phyloP scores from a whole-genome alignment of 2,329 filamentous ascomycete genomes.

The Exutisphaerella laricina region DNA sequence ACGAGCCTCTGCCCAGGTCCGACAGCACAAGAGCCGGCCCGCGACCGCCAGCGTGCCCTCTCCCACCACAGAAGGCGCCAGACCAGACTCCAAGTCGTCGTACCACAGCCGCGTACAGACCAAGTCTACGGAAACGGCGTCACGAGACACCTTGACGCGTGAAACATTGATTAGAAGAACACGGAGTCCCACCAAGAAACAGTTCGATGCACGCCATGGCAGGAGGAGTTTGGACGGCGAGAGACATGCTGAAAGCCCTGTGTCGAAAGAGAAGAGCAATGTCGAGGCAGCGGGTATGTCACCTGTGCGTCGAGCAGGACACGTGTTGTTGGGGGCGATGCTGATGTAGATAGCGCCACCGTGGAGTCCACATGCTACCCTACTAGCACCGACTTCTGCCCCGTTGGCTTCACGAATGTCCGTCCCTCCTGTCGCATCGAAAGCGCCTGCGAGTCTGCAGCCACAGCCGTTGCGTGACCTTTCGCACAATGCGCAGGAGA shows the following conservation, averaged over 20 bases:
- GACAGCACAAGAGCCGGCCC: slow-evolving; percentile 25
- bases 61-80: slow-evolving; percentile 15
- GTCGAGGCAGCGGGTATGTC: slow-evolving; percentile 20
- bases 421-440: slow-evolving; percentile 55
- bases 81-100: slow-evolving; percentile 14
- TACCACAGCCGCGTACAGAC: slow-evolving; percentile 17
- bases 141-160: slow-evolving; percentile 15
- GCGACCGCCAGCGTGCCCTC: slow-evolving; percentile 16
- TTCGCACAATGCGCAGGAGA: slow-evolving; percentile 75
- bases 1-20: slow-evolving; percentile 23
- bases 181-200: slow-evolving; percentile 17
- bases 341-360: slow-evolving; percentile 31
- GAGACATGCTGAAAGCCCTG: slow-evolving; percentile 15
- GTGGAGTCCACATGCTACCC: slow-evolving; percentile 76
- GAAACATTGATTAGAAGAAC: slow-evolving; percentile 20
- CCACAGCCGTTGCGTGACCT: slow-evolving; percentile 64
- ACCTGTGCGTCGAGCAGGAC: slow-evolving; percentile 13
- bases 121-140: slow-evolving; percentile 19
- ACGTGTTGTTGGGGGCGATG: not conserved
- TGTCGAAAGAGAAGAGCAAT: slow-evolving; percentile 14
- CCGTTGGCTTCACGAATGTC: slow-evolving; percentile 68
- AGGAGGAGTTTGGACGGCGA: slow-evolving; percentile 18
- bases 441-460: slow-evolving; percentile 63
- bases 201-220: slow-evolving; percentile 7
- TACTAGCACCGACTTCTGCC: slow-evolving; percentile 62